Evolutionary conservation across 768 basidiomycete genomes (phyloP).

Genomic region (Boletus rubescentipes): DNA sequence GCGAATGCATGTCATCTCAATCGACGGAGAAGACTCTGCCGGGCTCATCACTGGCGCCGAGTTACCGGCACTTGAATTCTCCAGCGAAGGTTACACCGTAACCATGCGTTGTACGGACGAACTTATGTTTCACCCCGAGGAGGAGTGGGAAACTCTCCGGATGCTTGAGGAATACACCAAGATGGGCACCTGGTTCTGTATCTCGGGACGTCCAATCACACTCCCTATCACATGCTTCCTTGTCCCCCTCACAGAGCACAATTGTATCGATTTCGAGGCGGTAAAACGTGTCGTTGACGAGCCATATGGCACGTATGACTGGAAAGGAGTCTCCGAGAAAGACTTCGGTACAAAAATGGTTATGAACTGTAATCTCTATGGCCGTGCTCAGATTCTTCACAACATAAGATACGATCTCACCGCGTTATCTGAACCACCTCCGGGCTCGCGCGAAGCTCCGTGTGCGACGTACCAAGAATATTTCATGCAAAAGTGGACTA

Average conservation of each 20-base stretch:
- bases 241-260: conserved; percentile 55
- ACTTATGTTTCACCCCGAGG: conserved; percentile 45
- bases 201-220: conserved; percentile 56
- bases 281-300: conserved; percentile 51
- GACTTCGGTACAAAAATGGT: conserved; percentile 53
- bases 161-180: conserved; percentile 68
- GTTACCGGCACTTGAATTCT: conserved; percentile 49
- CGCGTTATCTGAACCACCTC: conserved; percentile 55
- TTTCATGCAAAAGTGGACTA: conserved; percentile 54
- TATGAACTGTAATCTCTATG: conserved; percentile 53
- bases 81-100: conserved; percentile 30
- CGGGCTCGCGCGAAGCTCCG: conserved; percentile 48
- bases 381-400: conserved; percentile 55
- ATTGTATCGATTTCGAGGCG: conserved; percentile 55
- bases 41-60: conserved; percentile 68
- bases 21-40: conserved; percentile 50
- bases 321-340: conserved; percentile 50
- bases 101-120: conserved; percentile 49
- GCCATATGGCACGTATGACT: conserved; percentile 53
- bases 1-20: conserved; percentile 61
- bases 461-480: conserved; percentile 59
- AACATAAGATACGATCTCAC: conserved; percentile 64
- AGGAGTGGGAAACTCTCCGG: conserved; percentile 46
- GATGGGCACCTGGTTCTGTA: conserved; percentile 58
- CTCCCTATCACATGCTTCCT: conserved; percentile 59